A percentile compares a stretch with the other conserved stretches of the same genome.
Conservation (phyloP, 495 filamentous ascomycete species). For the Podospora pseudopauciseta region DNA sequence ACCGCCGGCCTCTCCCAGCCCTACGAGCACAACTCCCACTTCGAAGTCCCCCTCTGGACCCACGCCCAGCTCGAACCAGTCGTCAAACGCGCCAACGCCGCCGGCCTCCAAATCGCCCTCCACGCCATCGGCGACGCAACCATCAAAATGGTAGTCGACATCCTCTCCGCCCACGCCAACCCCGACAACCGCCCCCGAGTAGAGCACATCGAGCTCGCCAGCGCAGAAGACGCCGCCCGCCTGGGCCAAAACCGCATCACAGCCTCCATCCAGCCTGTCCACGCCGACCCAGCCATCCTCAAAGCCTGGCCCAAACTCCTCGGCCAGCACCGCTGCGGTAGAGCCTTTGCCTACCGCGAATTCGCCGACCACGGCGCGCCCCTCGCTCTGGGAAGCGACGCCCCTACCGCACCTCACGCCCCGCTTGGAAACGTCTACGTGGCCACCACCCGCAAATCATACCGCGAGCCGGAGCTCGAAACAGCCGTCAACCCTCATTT, state of each 20-base stretch:
- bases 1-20: slow-evolving; percentile 61
- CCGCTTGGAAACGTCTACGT: slow-evolving; percentile 58
- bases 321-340: slow-evolving; percentile 47
- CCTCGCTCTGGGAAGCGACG: slow-evolving; percentile 58
- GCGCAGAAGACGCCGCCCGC: slow-evolving; percentile 47
- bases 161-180: slow-evolving; percentile 44
- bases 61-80: slow-evolving; percentile 50
- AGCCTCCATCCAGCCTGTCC: slow-evolving; percentile 62
- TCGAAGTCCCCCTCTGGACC: slow-evolving; percentile 56
- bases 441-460: slow-evolving; percentile 55
- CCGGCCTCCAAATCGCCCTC: slow-evolving; percentile 59
- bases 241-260: slow-evolving; percentile 56
- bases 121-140: slow-evolving; percentile 64
- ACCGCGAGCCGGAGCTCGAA: slow-evolving; percentile 46
- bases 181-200: slow-evolving; percentile 53
- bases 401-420: slow-evolving; percentile 57
- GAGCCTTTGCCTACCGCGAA: slow-evolving; percentile 61
- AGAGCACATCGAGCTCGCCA: slow-evolving; percentile 60
- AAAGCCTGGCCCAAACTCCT: slow-evolving; percentile 56
- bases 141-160: slow-evolving; percentile 53
- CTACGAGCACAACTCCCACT: slow-evolving; percentile 48
- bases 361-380: slow-evolving; percentile 52
- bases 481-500: slow-evolving; percentile 53
- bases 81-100: slow-evolving; percentile 50
- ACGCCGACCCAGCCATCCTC: slow-evolving; percentile 60